Conservation (phyloP, 768 basidiomycete species). For the Sarcodon aspratus region DNA sequence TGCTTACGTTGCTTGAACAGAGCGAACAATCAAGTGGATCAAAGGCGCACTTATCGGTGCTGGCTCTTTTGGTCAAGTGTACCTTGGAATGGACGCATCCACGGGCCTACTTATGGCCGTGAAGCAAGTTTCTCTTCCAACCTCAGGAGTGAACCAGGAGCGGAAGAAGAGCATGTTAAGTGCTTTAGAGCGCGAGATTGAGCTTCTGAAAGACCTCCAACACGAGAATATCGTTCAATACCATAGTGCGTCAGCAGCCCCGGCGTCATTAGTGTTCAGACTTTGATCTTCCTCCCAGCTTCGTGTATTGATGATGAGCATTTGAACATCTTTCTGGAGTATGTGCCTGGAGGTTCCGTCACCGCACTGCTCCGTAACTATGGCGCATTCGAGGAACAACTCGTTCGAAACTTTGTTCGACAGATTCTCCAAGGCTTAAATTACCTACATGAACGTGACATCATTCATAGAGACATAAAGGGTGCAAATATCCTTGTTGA, state of each 20-base stretch:
- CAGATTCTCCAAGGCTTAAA: conserved; percentile 84
- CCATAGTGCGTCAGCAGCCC: conserved; percentile 51
- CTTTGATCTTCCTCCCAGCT: conserved; percentile 34
- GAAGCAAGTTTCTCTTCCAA: conserved; percentile 91
- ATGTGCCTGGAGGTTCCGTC: conserved; percentile 93
- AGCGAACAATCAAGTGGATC: conserved; percentile 80
- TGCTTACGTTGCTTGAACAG: conserved; percentile 22
- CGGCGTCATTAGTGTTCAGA: background rate
- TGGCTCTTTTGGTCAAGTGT: conserved; percentile 92
- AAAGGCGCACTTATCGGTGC: conserved; percentile 93
- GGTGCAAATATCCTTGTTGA: conserved; percentile 98
- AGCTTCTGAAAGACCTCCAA: conserved; percentile 82
- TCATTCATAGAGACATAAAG: conserved; percentile 98
- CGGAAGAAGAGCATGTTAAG: conserved; percentile 90
- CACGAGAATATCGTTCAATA: conserved; percentile 98
- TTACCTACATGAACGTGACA: conserved; percentile 87
- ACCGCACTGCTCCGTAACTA: conserved; percentile 82
- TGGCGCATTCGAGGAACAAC: conserved; percentile 87
- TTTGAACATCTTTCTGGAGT: conserved; percentile 95
- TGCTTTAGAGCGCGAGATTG: conserved; percentile 89
- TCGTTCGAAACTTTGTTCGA: conserved; percentile 86
- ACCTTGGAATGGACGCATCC: conserved; percentile 89
- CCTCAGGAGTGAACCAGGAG: conserved; percentile 77
- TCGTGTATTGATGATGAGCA: conserved; percentile 86
- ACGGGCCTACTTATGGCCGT: conserved; percentile 92